Base-by-base conservation (phyloP, 2,329 filamentous ascomycete species). In the Fusarium staphyleae region DNA sequence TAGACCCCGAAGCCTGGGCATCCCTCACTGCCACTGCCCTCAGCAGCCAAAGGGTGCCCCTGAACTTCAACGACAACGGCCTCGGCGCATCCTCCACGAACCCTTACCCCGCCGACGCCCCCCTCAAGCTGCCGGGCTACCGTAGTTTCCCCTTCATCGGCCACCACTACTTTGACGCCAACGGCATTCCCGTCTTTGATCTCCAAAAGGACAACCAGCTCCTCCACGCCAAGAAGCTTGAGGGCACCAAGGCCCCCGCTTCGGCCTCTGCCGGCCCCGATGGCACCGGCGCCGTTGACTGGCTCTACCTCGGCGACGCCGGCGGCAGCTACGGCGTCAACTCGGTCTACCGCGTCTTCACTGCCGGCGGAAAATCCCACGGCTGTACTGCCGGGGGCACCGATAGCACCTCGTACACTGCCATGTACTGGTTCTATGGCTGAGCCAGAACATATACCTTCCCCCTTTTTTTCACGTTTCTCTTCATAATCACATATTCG, bases 121-220 rank as follows among this genome's bases (percentile, higher is more conserved):
- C 74, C 16, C 70, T 75, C 3, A 62, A 73, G 45, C 70, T 85
- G 46, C 55, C 65, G 9, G 66, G 79, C 28, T 69, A 45, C 57
- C 67, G 41, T 19, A 19, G 34, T 2, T 52, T 81, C 5, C 71
- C 74, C 41, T 78, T 80, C 63, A 68, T 87, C 12, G 88, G 88
- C 24, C 79, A 84, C 64, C 88, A 91, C 78, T 89, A 78, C 80
- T 91, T 91, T 77, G 81, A 81, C 71, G 55, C 57, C 39, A 58
- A 66, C 36, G 73, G 79, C 57, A 72, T 75, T 0, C 88, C 88
- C 1, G 84, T 78, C 11, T 91, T 90, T 69, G 77, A 83, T 52
- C 75, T 90, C 30, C 68, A 72, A 43, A 69, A 65, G 6, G 67
- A 71, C 32, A 65, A 68, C 29, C 66, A 72, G 24, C 70, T 75